Evolutionary conservation across 768 basidiomycete species (phyloP), one percentile per base, ranked within the genome.

Genomic region (Lactarius vividus): DNA sequence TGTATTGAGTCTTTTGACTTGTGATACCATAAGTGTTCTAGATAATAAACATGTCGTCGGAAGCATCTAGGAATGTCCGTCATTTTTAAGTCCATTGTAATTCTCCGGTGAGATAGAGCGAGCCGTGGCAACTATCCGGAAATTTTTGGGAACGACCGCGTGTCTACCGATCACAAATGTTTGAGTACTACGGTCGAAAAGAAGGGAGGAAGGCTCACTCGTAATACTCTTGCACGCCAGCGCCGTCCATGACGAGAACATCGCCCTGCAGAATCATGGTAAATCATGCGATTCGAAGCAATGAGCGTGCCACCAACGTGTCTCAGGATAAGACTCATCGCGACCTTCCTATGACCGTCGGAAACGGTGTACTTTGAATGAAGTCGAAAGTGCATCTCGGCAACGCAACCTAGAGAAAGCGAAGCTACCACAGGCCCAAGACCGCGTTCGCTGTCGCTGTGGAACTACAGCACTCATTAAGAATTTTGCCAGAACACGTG

Each of bases 61-160:
- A 23, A 9, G 7, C 20, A 23, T 29, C 2, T n/a, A 9, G 15
- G 40, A 33, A 53, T 42, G 20, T 46, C 29, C 35, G 20, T 57
- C 59, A 0, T 57, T 37, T 37, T 13, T 13, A 40, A 55, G 37
- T 55, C 39, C 23, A 2, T 49, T 23, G 46, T 70, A 65, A 52
- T 74, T 71, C 6, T 71, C 71, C 61, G 76, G 72, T 64, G 78
- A 77, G 70, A 92, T 92, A 64, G 75, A 81, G 52, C 91, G 84
- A 46, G 91, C 91, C 15, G 91, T 92, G 3, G 91, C 91, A 33
- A 89, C 90, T 68, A 92, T 89, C 3, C 91, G 83, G 74, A 92
- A 89, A 72, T 88, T 87, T 62, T 81, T 80, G 13, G 91, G 91
- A 64, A 88, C 74, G 5, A 92, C 91, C 7, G 87, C 88, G 67